Base-by-base conservation (phyloP, 768 basidiomycete genomes). In the Chalciporus piperatus region DNA sequence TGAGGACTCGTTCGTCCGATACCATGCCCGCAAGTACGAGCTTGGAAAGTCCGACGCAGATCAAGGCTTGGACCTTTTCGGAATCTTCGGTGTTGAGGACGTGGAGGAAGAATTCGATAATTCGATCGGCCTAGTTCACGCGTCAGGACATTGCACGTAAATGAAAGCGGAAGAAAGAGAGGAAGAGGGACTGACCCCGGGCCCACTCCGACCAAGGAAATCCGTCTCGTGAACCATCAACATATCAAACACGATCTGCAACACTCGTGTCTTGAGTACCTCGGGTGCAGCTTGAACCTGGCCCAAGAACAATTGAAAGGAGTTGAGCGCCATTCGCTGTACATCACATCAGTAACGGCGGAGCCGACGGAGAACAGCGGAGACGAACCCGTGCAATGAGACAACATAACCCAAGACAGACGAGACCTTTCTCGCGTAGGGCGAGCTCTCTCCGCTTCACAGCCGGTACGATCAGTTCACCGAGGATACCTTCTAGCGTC, bases 401-500 rank as follows among this genome's bases (percentile, higher is more conserved):
- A 64, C 82, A 88, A 59, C 85, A 88, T 13, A 92, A 62, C 0
- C 87, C 89, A 9, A 91, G 72, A 41, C 81, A 80, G 35, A 84
- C 72, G n/a, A 89, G 64, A 3, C 85, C 89, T 50, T 81, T 77
- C 63, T 87, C 82, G 20, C 82, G 73, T 23, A 90, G 72, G 2
- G 54, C 52, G 6, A 89, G 76, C 59, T 96, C 92, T 70, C 95
- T 95, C 47, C 91, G 82, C 63, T 87, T 85, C 40, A 98, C 90
- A 5, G 91, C 83, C 3, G 96, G 96, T 28, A 97, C 82, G 61
- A 98, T 92, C 16, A 99, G 74, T 59, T 98, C 92, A 10, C 89
- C 75, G 67, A 83, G 64, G 19, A 77, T 68, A 23, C 89, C 87
- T 52, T 84, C 81, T 51, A 89, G 68, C 4, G 81, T 84, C 7